Conservation (phyloP, 2,329 filamentous ascomycete species). For the Aspergillus felis region DNA sequence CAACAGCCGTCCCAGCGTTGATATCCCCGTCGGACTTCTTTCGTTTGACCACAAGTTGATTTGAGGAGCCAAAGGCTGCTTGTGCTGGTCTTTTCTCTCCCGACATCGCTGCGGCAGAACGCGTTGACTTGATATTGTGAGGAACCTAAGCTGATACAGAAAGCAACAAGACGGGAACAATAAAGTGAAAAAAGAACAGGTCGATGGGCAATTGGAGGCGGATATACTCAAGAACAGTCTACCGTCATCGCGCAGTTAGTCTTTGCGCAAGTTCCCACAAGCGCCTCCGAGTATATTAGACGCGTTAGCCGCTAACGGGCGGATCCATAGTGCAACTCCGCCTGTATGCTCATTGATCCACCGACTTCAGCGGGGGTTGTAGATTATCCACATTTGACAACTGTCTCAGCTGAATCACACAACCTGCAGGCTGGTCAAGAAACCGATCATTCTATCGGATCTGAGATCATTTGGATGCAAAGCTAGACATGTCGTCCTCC, state of each 20-base stretch:
- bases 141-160: not conserved
- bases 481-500: conserved; percentile 50
- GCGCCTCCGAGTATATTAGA: conserved; percentile 5
- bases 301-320: conserved; percentile 22
- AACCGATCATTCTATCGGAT: conserved; percentile 3
- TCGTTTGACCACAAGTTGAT: conserved; percentile 80
- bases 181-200: not conserved
- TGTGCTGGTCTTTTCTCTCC: conserved; percentile 89
- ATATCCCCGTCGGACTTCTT: conserved; percentile 67
- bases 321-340: conserved; percentile 12
- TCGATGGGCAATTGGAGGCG: not conserved
- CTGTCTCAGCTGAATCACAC: not conserved
- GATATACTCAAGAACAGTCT: not conserved
- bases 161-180: not conserved
- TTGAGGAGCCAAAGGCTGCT: conserved; percentile 69
- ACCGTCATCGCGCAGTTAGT: not conserved
- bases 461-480: conserved; percentile 21
- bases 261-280: conserved; percentile 5
- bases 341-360: conserved; percentile 10
- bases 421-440: not conserved
- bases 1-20: conserved; percentile 52
- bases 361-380: conserved; percentile 18
- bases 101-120: conserved; percentile 58
- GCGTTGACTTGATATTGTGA: conserved; percentile 1
- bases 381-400: conserved; percentile 8